These are phyloP conservation scores for Fusarium torreyae DNA, from an alignment of 2,329 filamentous ascomycete species.

Conservation along the genomic window DNA sequence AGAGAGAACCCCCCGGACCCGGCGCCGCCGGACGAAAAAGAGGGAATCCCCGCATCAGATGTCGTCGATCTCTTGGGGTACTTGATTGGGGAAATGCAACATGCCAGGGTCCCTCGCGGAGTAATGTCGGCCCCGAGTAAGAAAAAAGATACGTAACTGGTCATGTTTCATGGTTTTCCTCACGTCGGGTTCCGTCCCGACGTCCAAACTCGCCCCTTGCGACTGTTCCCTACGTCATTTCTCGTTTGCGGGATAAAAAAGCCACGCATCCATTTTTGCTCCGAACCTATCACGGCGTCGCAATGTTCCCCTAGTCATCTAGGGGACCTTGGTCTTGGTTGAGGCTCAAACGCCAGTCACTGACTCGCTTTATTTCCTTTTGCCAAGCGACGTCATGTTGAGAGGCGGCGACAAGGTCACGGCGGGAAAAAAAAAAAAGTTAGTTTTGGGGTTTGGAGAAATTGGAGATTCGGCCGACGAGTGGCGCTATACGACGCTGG, in stretches of 20 bases:
- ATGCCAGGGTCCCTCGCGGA: background rate
- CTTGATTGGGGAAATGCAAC: conserved; percentile 23
- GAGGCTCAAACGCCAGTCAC: background rate
- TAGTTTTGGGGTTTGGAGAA: background rate
- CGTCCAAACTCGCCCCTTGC: no score
- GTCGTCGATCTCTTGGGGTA: conserved; percentile 4
- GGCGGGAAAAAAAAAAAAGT: background rate
- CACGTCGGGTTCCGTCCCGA: background rate
- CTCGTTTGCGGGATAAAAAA: background rate
- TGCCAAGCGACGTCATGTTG: background rate
- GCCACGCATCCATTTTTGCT: background rate
- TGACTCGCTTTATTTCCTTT: background rate
- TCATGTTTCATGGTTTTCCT: no score
- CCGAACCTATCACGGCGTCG: background rate
- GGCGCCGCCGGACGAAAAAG: background rate
- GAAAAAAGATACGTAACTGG: no score
- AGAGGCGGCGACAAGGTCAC: background rate
- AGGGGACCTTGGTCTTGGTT: background rate
- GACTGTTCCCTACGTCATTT: background rate
- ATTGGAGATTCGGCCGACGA: background rate
- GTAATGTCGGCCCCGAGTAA: background rate
- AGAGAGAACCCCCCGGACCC: background rate
- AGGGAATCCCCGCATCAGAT: conserved; percentile 7
- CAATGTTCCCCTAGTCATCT: background rate
- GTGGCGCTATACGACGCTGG: background rate